These are phyloP conservation scores for Cladobotryum protrusum DNA, from an alignment of 2,329 filamentous ascomycete genomes.

Conservation along the genomic window DNA sequence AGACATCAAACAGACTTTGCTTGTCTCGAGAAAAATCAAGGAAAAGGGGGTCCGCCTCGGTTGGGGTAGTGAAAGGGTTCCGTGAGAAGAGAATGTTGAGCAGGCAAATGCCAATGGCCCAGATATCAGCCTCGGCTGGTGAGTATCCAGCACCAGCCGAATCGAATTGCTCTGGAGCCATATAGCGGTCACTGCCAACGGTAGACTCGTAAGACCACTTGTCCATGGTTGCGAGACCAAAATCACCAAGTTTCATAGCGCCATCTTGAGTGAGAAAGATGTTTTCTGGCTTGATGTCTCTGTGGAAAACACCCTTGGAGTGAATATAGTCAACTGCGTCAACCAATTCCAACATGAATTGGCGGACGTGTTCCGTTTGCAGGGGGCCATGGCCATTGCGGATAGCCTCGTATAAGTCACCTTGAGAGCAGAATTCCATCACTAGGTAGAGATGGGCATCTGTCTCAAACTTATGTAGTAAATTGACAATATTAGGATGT, in stretches of 20 bases:
- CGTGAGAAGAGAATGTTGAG: slow-evolving; percentile 95
- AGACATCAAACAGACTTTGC: slow-evolving; percentile 95
- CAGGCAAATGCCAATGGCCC: slow-evolving; percentile 94
- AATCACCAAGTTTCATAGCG: slow-evolving; percentile 93
- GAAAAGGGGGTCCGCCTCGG: slow-evolving; percentile 85
- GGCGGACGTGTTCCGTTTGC: slow-evolving; percentile 92
- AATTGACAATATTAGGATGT: slow-evolving; percentile 90
- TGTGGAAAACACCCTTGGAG: slow-evolving; percentile 83
- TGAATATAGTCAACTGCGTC: slow-evolving; percentile 88
- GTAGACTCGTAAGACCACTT: slow-evolving; percentile 87
- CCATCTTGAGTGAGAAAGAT: slow-evolving; percentile 87
- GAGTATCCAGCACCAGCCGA: slow-evolving; percentile 83
- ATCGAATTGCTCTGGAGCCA: slow-evolving; percentile 98
- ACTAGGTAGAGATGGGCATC: slow-evolving; percentile 85
- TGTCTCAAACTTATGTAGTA: slow-evolving; percentile 87
- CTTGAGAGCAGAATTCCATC: slow-evolving; percentile 89
- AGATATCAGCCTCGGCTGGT: slow-evolving; percentile 87
- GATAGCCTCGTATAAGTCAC: slow-evolving; percentile 96
- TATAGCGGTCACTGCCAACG: slow-evolving; percentile 96
- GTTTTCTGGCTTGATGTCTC: slow-evolving; percentile 99
- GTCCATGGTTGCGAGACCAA: slow-evolving; percentile 85
- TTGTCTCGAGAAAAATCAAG: slow-evolving; percentile 89
- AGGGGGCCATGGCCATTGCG: slow-evolving; percentile 79
- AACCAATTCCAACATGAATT: slow-evolving; percentile 93
- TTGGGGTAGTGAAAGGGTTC: slow-evolving; percentile 90